A percentile compares a stretch with the other conserved stretches of the same genome.
Conservation (phyloP, 2,329 filamentous ascomycete species). For the Stagonosporopsis vannaccii region DNA sequence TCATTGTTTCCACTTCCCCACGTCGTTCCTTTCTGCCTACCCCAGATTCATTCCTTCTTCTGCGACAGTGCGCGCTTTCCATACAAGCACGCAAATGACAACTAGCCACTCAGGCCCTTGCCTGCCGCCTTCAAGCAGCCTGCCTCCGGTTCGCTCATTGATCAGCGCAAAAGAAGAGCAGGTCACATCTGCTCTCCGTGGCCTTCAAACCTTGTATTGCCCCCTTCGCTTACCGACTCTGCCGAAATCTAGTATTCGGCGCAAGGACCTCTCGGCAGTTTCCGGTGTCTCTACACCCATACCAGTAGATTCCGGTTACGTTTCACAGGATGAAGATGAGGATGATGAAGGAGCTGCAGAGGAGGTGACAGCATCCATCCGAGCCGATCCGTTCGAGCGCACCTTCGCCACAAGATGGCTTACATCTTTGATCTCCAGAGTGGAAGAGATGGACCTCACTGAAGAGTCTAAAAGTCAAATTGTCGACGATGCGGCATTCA, state of each 20-base stretch:
- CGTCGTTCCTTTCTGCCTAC: slow-evolving; percentile 26
- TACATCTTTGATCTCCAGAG: slow-evolving; percentile 39
- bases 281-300: slow-evolving; percentile 26
- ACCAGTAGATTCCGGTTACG: slow-evolving; percentile 46
- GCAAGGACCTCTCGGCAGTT: slow-evolving; percentile 22
- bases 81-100: slow-evolving; percentile 34
- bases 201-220: slow-evolving; percentile 43
- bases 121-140: slow-evolving; percentile 45
- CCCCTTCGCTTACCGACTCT: slow-evolving; percentile 42
- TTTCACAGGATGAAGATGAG: slow-evolving; percentile 43
- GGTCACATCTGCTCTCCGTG: slow-evolving; percentile 33
- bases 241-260: slow-evolving; percentile 18
- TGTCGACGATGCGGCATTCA: slow-evolving; percentile 44
- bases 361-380: slow-evolving; percentile 38
- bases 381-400: slow-evolving; percentile 44
- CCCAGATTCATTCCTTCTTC: slow-evolving; percentile 10
- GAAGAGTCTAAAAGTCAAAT: slow-evolving; percentile 34
- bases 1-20: slow-evolving; percentile 27
- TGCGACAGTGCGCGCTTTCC: slow-evolving; percentile 9
- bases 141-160: slow-evolving; percentile 38
- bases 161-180: slow-evolving; percentile 30
- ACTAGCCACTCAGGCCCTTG: slow-evolving; percentile 29
- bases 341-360: slow-evolving; percentile 27
- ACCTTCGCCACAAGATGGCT: slow-evolving; percentile 44
- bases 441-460: slow-evolving; percentile 35